phyloP scores from a whole-genome alignment of 495 filamentous ascomycete species.

The Penicillium manginii region DNA sequence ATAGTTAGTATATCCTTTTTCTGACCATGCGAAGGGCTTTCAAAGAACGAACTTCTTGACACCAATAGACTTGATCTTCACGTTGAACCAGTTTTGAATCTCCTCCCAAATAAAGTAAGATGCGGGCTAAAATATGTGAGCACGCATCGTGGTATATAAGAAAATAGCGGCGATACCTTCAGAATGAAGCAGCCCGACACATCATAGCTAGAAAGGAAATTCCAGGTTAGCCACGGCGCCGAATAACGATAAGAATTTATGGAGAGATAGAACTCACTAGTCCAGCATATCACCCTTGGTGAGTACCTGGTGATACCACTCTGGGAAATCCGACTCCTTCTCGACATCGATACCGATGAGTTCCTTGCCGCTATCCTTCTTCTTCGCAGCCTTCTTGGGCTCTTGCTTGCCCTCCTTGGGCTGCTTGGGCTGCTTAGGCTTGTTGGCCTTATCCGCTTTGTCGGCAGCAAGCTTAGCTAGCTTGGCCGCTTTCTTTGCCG shows the following conservation, averaged over 20 bases:
- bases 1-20: background rate
- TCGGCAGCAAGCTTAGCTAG: slow-evolving; percentile 65
- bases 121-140: slow-evolving; percentile 50
- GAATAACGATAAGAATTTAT: slow-evolving; percentile 12
- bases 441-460: slow-evolving; percentile 67
- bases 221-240: background rate
- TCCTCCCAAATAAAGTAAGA: slow-evolving; percentile 92
- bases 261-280: slow-evolving; percentile 45
- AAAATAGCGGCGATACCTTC: slow-evolving; percentile 52
- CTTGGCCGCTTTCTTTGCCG: slow-evolving; percentile 73
- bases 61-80: slow-evolving; percentile 65
- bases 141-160: slow-evolving; percentile 3
- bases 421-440: slow-evolving; percentile 20
- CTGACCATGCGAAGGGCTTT: background rate
- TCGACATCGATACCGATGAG: slow-evolving; percentile 83
- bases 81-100: slow-evolving; percentile 88
- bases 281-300: slow-evolving; percentile 94
- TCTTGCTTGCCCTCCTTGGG: slow-evolving; percentile 40
- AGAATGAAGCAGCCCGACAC: slow-evolving; percentile 96
- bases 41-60: background rate
- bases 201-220: slow-evolving; percentile 54
- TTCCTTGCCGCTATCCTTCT: slow-evolving; percentile 62
- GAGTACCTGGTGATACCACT: slow-evolving; percentile 84
- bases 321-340: slow-evolving; percentile 85
- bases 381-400: slow-evolving; percentile 42